Base-by-base conservation (phyloP, 169 alveolate genomes). In the Hammondia hammondi region DNA sequence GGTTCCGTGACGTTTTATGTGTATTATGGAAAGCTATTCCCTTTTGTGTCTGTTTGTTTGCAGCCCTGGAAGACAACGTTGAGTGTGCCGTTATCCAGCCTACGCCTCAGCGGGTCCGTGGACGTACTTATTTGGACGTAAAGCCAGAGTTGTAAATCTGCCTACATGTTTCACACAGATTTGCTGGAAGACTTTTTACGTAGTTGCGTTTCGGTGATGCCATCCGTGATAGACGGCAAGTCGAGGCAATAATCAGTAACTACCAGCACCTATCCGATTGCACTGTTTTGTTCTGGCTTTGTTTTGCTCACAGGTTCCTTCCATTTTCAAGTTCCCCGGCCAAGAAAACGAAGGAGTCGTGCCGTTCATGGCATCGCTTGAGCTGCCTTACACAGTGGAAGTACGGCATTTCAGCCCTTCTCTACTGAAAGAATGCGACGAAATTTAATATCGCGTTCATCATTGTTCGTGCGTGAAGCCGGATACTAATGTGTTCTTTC, bases 51-150 rank as follows among this genome's bases (percentile, higher is more conserved):
- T 12, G 24, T 19, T 4, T 24, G 46, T 46, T n/a, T n/a, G 32
- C 95, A 92, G 95, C 61, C 32, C 52, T 92, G 88, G 89, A 81
- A 4, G 95, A 82, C 46, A 92, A 91, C 89, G 67, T 39, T 21
- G 95, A 92, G 56, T 92, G 95, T 48, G 92, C 85, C 24, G 89
- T 92, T n/a, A 52, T 92, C 88, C 77, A 92, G 29, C 92, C 73
- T n/a, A 46, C 77, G 81, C 95, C 95, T 2, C 56, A 70, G 21
- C 1, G n/a, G 92, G 95, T 92, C 72, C 45, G 95, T 32, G n/a
- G 24, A 17, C 32, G 35, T 82, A 4, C 57, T 12, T 21, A 46
- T 82, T 43, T 12, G 19, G 19, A 29, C 37, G 81, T 17, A 21
- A 48, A 24, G 52, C 88, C 61, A 52, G 10, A 52, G 0, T 52